Base-by-base conservation (phyloP, 2,329 filamentous ascomycete genomes). In the Colletotrichum spinosum region DNA sequence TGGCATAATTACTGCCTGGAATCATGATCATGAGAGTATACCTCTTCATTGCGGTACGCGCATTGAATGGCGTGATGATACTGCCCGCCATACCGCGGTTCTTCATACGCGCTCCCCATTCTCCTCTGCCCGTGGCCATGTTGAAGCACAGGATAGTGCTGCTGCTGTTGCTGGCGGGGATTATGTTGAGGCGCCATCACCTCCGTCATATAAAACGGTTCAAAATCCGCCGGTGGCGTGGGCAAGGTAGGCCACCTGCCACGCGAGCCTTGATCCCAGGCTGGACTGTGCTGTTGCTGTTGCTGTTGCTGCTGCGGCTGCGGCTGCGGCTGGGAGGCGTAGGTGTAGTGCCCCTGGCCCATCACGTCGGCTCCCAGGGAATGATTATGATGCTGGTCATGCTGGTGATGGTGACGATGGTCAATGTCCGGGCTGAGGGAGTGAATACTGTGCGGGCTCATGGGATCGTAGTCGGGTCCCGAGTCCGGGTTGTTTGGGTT, bases 361-460 rank as follows among this genome's bases (percentile, higher is more conserved):
- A 17, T 33, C 44, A 39, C 34, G 12, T 17, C 48, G 10, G 49
- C 12, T 46, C 15, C 39, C 10, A 42, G 46, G 46, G 11, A 12
- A 34, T 34, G 1, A 8, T 25, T 25, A 25, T 25, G 25, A 25
- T 25, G 25, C 25, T 25, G 25, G 15, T 53, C 35, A 38, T 45
- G 48, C 15, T 42, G 49, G 17, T 55, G 25, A 25, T 25, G 25
- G 25, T 25, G 25, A 25, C 25, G 25, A 50, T 49, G 54, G 13
- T 59, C 55, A 6, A 25, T 17, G 17, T 59, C 55, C 48, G 46
- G 33, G 33, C 46, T 51, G 13, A 35, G 9, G 42, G 41, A 46
- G 1, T 11, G n/a, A 42, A 56, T n/a, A 15, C 55, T 59, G 13
- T 59, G 35, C 11, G 55, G 55, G n/a, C 55, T 59, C 37, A 35